phyloP scores from a whole-genome alignment of 2,329 filamentous ascomycete species.

The Fusarium beomiforme region DNA sequence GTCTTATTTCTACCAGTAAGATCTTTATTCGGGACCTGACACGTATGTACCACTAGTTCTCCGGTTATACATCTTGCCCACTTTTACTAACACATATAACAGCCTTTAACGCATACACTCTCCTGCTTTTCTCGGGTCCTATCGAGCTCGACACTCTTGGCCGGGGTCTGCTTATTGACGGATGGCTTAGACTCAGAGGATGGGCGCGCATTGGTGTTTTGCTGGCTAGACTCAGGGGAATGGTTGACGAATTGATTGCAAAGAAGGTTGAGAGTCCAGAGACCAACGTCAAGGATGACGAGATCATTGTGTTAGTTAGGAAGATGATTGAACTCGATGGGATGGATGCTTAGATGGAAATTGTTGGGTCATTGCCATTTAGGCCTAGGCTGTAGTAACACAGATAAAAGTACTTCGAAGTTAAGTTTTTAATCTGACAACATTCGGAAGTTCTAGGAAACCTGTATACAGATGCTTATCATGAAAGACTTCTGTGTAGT shows the following conservation, averaged over 20 bases:
- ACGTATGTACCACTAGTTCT: constrained; percentile 67
- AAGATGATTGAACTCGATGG: constrained; percentile 91
- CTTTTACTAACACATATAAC: constrained; percentile 6
- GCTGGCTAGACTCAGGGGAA: constrained; percentile 80
- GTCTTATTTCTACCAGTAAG: constrained; percentile 90
- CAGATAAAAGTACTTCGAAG: not conserved
- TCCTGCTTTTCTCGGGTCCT: constrained; percentile 87
- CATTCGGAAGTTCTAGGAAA: not conserved
- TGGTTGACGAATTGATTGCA: constrained; percentile 87
- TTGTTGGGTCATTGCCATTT: not conserved
- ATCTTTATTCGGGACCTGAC: constrained; percentile 92
- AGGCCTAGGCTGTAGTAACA: not conserved
- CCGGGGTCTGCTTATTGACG: constrained; percentile 87
- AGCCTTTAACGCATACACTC: constrained; percentile 89
- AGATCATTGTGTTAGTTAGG: constrained; percentile 80
- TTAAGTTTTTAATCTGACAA: not conserved
- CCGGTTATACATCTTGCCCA: not conserved
- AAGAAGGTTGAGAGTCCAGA: constrained; percentile 81
- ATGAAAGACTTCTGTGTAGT: not conserved
- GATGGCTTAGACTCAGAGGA: constrained; percentile 85
- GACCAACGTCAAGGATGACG: constrained; percentile 64
- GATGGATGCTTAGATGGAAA: constrained; percentile 67
- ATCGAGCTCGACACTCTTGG: constrained; percentile 90
- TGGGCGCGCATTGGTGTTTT: constrained; percentile 96
- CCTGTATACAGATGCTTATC: not conserved